These are phyloP conservation scores for Jatropha podagrica DNA, from an alignment of 441 rosid species.

Conservation along the genomic window DNA sequence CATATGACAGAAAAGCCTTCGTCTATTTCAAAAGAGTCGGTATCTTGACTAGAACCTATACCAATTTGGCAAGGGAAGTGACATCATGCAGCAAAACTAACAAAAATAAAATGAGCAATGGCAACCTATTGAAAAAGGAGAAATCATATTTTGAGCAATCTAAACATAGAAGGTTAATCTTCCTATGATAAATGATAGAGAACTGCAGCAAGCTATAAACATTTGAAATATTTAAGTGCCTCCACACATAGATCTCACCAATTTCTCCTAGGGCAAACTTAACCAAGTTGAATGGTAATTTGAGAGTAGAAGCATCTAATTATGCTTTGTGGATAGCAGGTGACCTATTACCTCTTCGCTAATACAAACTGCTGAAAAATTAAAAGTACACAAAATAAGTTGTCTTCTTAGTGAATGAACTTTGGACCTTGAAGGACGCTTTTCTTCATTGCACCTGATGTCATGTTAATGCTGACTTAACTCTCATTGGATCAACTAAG, in stretches of 20 bases:
- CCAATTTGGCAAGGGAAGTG: not conserved
- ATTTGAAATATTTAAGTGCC: not conserved
- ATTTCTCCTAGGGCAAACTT: not conserved
- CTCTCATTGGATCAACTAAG: too few relatives aligned
- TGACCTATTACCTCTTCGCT: too few relatives aligned
- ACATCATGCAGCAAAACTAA: not conserved
- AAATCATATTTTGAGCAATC: not conserved
- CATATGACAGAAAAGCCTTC: not conserved
- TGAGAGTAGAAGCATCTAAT: too few relatives aligned
- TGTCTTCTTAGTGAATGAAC: too few relatives aligned
- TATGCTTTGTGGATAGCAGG: too few relatives aligned
- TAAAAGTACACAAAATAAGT: too few relatives aligned
- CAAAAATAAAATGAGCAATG: not conserved
- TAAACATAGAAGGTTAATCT: not conserved
- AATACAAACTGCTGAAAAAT: too few relatives aligned
- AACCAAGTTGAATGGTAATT: too few relatives aligned
- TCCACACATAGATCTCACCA: not conserved
- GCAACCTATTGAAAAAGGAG: not conserved
- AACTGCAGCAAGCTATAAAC: too few relatives aligned
- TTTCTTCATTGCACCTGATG: too few relatives aligned
- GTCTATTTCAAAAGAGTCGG: not conserved
- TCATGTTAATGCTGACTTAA: too few relatives aligned
- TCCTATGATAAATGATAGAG: not conserved
- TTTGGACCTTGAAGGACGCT: too few relatives aligned
- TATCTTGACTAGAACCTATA: not conserved